These are phyloP conservation scores for Papiliotrema flavescens DNA, from an alignment of 1,284 basidiomycete genomes.

Conservation along the genomic window DNA sequence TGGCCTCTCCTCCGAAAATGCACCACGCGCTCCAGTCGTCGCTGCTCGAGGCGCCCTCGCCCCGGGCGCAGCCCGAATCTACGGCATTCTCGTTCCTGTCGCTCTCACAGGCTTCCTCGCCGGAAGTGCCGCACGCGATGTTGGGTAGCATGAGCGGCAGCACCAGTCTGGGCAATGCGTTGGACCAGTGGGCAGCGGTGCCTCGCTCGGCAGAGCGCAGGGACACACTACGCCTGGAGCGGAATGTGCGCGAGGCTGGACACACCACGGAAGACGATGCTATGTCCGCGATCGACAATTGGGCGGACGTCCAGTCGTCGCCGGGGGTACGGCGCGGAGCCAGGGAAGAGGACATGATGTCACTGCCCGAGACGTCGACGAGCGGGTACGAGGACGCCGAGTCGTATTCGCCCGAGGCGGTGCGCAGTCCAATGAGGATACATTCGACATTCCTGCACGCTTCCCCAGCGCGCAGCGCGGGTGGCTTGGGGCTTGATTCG, in stretches of 20 bases:
- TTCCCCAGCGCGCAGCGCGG: not conserved
- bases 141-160: slow-evolving; percentile 2
- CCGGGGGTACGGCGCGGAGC: too few relatives aligned
- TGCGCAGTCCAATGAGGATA: not conserved
- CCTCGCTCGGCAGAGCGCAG: not conserved
- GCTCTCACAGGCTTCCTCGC: slow-evolving; percentile 21
- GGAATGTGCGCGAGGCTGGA: not conserved
- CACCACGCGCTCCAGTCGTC: not conserved
- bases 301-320: too few relatives aligned
- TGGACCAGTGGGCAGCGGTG: slow-evolving; percentile 3
- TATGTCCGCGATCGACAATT: not conserved
- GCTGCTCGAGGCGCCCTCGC: not conserved
- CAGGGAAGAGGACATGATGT: slow-evolving; percentile 16
- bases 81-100: slow-evolving; percentile 29
- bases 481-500: not conserved
- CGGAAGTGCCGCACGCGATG: slow-evolving; percentile 6
- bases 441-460: not conserved
- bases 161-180: not conserved
- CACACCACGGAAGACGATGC: not conserved
- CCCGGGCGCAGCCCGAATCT: slow-evolving; percentile 1
- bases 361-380: slow-evolving; percentile 10
- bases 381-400: slow-evolving; percentile 24
- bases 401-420: slow-evolving; percentile 15
- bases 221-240: not conserved
- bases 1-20: too few relatives aligned